Evolutionary conservation across 306 rosid genomes (phyloP).

Genomic region (Rosa persica): DNA sequence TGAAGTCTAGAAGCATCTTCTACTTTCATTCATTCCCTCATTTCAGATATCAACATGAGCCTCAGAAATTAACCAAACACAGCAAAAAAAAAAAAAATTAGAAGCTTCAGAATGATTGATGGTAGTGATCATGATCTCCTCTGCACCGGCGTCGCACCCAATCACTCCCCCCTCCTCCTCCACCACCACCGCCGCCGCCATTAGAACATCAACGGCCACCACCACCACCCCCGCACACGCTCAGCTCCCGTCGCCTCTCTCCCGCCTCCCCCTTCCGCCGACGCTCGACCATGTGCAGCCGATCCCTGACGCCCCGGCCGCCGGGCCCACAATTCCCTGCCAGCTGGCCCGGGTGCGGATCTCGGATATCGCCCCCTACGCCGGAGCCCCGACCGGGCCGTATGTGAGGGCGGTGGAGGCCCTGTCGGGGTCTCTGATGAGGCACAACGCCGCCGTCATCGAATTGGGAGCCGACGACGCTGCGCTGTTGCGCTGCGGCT

Average conservation of each 20-base stretch:
- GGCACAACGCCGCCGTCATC: conserved; percentile 82
- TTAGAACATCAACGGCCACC: conserved; percentile 62
- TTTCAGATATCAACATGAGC: conserved; percentile 16
- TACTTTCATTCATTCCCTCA: background rate
- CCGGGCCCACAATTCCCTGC: conserved; percentile 31
- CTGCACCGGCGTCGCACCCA: conserved; percentile 64
- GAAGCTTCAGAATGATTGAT: conserved; percentile 75
- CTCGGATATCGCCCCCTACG: conserved; percentile 70
- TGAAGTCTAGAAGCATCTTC: background rate
- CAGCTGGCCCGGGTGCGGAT: conserved; percentile 71
- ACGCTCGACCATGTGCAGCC: conserved; percentile 46
- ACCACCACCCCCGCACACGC: conserved; percentile 24
- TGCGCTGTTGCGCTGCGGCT: conserved; percentile 78
- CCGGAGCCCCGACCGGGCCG: conserved; percentile 65
- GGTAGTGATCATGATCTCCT: conserved; percentile 56
- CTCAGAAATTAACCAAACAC: conserved; percentile 13
- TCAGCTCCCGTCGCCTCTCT: conserved; percentile 36
- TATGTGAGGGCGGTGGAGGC: conserved; percentile 74
- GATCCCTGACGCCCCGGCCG: conserved; percentile 36
- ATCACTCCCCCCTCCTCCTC: conserved; percentile 48
- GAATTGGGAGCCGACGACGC: conserved; percentile 68
- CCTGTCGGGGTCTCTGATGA: conserved; percentile 65
- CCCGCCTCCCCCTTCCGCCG: conserved; percentile 39
- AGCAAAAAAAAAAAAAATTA: background rate
- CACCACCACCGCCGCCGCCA: conserved; percentile 27